A percentile compares a stretch with the other conserved stretches of the same genome.
Evolutionary conservation across 179 eudicot species (phyloP).

Genomic region (Gypsophila paniculata): DNA sequence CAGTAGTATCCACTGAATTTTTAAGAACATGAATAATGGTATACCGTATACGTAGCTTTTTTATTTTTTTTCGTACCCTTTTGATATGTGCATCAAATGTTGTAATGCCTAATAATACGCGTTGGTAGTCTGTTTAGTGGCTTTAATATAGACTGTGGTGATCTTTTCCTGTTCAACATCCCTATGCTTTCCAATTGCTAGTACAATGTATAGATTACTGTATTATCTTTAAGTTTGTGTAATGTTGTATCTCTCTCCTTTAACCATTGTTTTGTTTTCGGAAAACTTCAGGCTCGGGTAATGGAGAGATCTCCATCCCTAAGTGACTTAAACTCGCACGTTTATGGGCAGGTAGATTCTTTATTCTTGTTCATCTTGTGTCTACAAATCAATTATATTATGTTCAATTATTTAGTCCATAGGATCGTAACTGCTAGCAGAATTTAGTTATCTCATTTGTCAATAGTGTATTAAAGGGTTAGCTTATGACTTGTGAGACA

Average conservation of each 20-base stretch:
- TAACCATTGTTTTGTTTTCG: slow-evolving; percentile 7
- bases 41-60: neutral
- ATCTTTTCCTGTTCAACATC: neutral
- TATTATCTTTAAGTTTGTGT: neutral
- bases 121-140: neutral
- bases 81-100: too few species aligned
- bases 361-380: neutral
- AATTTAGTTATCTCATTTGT: neutral
- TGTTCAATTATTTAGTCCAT: too few species aligned
- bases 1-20: neutral
- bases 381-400: neutral
- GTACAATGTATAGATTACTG: neutral
- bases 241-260: neutral
- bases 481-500: too few species aligned
- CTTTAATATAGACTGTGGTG: neutral
- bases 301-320: slow-evolving; percentile 86
- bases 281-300: slow-evolving; percentile 58
- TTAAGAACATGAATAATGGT: neutral
- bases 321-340: slow-evolving; percentile 80
- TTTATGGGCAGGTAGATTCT: slow-evolving; percentile 74
- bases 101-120: neutral
- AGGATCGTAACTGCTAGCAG: too few species aligned
- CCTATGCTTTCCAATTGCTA: neutral
- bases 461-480: too few species aligned
- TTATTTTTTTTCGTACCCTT: neutral